Percentiles rank a stretch among this genome's conserved stretches.
phyloP scores from a whole-genome alignment of 148 eudicot genomes.

The Tetragonia tetragonoides region DNA sequence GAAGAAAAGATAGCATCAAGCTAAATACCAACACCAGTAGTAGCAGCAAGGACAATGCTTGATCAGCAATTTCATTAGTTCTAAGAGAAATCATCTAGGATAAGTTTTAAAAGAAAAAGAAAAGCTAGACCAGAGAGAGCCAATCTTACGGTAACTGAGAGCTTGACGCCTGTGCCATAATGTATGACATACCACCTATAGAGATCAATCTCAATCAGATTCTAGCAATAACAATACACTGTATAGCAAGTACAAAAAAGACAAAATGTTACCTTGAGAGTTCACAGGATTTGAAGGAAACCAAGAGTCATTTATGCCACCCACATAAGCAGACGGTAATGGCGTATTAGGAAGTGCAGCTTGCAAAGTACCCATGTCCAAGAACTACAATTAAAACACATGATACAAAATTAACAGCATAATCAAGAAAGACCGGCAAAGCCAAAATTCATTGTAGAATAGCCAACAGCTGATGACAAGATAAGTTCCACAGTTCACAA shows the following conservation, averaged over 20 bases:
- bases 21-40: neutral
- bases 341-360: slow-evolving; percentile 56
- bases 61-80: slow-evolving; percentile 1
- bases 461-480: neutral
- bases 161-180: slow-evolving; percentile 47
- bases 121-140: slow-evolving; percentile 1
- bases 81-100: neutral
- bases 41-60: neutral
- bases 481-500: neutral
- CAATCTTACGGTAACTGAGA: slow-evolving; percentile 58
- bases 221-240: slow-evolving; percentile 7
- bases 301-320: slow-evolving; percentile 60
- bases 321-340: slow-evolving; percentile 40
- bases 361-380: slow-evolving; percentile 76
- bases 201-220: slow-evolving; percentile 15
- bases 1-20: neutral
- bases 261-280: slow-evolving; percentile 42
- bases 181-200: slow-evolving; percentile 64
- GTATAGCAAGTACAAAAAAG: neutral
- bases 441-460: neutral
- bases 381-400: slow-evolving; percentile 43
- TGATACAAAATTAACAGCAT: slow-evolving; percentile 6
- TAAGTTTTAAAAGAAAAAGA: neutral
- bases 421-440: neutral
- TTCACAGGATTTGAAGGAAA: slow-evolving; percentile 49